Conservation (phyloP, 2,329 filamentous ascomycete species). For the Penicillium capsulatum region DNA sequence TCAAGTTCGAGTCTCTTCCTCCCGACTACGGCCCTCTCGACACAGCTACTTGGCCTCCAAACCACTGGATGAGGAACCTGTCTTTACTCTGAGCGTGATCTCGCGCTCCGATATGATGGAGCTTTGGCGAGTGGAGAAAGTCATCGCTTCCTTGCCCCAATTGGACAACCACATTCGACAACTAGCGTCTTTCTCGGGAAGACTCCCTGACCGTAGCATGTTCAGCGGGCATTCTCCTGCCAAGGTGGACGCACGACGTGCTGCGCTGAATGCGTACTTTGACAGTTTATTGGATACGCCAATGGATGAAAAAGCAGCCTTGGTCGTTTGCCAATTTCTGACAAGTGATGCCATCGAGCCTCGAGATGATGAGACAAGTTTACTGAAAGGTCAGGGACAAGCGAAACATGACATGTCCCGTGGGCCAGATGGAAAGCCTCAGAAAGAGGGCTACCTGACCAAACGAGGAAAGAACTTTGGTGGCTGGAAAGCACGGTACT, state of each 20-base stretch:
- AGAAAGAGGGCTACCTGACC: conserved; percentile 86
- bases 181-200: conserved; percentile 66
- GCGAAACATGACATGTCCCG: conserved; percentile 33
- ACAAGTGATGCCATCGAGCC: conserved; percentile 61
- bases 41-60: conserved; percentile 77
- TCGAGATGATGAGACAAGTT: conserved; percentile 50
- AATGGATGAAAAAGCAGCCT: conserved; percentile 69
- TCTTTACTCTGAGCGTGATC: conserved; percentile 85
- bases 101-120: conserved; percentile 63
- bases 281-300: conserved; percentile 78
- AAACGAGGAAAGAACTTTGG: conserved; percentile 98
- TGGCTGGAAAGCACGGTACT: conserved; percentile 87
- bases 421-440: conserved; percentile 62
- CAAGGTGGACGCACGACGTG: conserved; percentile 80
- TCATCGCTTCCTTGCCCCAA: conserved; percentile 72
- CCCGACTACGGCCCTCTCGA: conserved; percentile 86
- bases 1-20: conserved; percentile 82
- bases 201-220: conserved; percentile 74
- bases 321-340: conserved; percentile 83
- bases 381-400: conserved; percentile 40
- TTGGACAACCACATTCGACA: conserved; percentile 79
- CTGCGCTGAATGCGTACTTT: conserved; percentile 78
- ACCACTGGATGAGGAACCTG: conserved; percentile 82
- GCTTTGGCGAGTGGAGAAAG: conserved; percentile 93
- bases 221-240: conserved; percentile 92